phyloP scores from a whole-genome alignment of 2,329 filamentous ascomycete genomes.

The Cercospora sesami region DNA sequence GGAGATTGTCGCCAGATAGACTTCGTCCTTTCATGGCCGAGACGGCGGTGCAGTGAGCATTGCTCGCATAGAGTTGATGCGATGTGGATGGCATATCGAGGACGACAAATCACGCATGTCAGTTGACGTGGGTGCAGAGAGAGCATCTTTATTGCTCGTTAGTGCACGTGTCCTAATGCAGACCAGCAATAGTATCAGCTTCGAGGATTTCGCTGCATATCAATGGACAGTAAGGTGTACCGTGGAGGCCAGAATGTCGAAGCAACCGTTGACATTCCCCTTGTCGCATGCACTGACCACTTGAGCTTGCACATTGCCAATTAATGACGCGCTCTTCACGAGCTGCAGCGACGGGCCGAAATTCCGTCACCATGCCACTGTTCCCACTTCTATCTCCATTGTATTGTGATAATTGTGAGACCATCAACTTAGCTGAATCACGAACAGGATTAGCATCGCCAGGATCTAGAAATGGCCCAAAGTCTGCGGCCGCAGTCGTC shows the following conservation, averaged over 20 bases:
- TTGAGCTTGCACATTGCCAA: background rate
- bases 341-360: background rate
- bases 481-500: background rate
- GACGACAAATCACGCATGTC: background rate
- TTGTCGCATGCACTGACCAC: background rate
- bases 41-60: background rate
- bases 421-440: background rate
- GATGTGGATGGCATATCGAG: background rate
- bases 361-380: background rate
- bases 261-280: background rate
- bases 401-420: background rate
- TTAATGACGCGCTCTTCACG: background rate
- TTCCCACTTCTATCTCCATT: background rate
- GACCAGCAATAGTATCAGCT: background rate
- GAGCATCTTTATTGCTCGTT: background rate
- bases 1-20: background rate
- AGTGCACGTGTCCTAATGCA: background rate
- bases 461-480: background rate
- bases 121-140: background rate
- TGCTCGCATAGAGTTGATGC: background rate
- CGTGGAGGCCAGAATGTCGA: background rate
- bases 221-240: background rate
- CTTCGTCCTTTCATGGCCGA: background rate
- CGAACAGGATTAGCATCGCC: background rate
- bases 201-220: background rate